Percentiles rank a stretch among this genome's conserved stretches.
Evolutionary conservation across 306 rosid genomes (phyloP).

Genomic region (Sesbania bispinosa): DNA sequence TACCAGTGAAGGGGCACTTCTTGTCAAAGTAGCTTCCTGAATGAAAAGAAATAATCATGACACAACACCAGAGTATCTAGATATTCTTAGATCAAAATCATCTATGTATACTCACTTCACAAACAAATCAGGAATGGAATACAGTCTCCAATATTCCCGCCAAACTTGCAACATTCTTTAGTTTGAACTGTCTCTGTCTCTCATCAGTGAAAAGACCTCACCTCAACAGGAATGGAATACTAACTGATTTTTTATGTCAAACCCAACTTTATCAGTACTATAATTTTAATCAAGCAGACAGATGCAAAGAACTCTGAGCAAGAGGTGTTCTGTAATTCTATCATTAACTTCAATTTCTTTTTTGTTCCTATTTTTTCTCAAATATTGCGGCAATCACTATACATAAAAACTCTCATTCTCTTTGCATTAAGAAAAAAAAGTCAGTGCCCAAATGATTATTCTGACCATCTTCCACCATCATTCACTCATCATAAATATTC

Average conservation of each 20-base stretch:
- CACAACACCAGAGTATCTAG: too few relatives aligned
- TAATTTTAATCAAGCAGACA: conserved; percentile 22
- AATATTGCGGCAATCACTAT: conserved; percentile 36
- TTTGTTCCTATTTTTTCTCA: conserved; percentile 4
- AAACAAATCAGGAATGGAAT: too few relatives aligned
- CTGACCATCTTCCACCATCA: conserved; percentile 56
- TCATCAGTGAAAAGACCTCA: not conserved
- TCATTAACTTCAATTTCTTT: conserved; percentile 5
- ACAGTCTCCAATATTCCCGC: conserved; percentile 22
- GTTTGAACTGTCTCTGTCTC: conserved; percentile 24
- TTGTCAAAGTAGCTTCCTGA: too few relatives aligned
- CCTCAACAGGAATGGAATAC: not conserved
- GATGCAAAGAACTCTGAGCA: conserved; percentile 24
- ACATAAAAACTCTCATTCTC: conserved; percentile 37
- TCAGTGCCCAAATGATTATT: conserved; percentile 51
- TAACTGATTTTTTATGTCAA: conserved; percentile 22
- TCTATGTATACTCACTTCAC: too few relatives aligned
- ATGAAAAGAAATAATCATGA: too few relatives aligned
- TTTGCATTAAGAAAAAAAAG: conserved; percentile 40
- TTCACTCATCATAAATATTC: conserved; percentile 50
- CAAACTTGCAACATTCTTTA: conserved; percentile 21
- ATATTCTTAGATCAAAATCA: too few relatives aligned
- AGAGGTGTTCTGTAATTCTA: conserved; percentile 17
- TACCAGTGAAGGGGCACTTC: too few relatives aligned
- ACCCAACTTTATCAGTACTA: too few relatives aligned